Base-by-base conservation (phyloP, 202 grass and related monocot species). In the Musa balbisiana region DNA sequence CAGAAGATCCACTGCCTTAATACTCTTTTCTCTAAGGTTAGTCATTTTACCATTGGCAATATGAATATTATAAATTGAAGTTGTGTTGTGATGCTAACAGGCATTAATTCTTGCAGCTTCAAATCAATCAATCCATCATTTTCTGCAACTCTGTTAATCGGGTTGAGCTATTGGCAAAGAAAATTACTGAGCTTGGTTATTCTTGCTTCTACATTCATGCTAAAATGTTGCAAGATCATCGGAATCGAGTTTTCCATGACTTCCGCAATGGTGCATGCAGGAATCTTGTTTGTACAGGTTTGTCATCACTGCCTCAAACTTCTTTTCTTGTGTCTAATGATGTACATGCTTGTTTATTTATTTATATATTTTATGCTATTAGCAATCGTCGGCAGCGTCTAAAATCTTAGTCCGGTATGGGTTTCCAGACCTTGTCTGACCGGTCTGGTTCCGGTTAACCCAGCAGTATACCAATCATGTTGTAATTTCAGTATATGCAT, bases 111-210 rank as follows among this genome's bases (percentile, higher is more conserved):
- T 87, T 87, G n/a, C 84, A 93, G 91, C 81, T 93, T 50, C 91
- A 93, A 93, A 93, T 93, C 22, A 93, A 93, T 14, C 91, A 93
- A 63, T 93, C 91, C 55, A 93, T 93, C 67, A 93, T 93, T 80
- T 93, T 93, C 75, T 93, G 91, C 63, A 93, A 93, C 65, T 93
- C 91, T n/a, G 91, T 93, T 76, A 93, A 93, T 62, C 87, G 91
- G 74, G 91, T 93, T 50, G 91, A 93, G 68, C 75, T 93, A n/a
- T 62, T 93, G 78, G 91, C 91, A 1, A 93, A 90, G 87, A 93
- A 93, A 82, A 93, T 93, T 66, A 93, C 91, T 0, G 91, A 93
- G 73, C 83, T 93, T 14, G 87, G 91, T 69, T 95, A 95, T 66
- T 95, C 92, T 22, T 95, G 92, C 77, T 95, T 95, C 72, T 95